phyloP scores from a whole-genome alignment of 192 early-diverging fungal species.

The Podila epigama region DNA sequence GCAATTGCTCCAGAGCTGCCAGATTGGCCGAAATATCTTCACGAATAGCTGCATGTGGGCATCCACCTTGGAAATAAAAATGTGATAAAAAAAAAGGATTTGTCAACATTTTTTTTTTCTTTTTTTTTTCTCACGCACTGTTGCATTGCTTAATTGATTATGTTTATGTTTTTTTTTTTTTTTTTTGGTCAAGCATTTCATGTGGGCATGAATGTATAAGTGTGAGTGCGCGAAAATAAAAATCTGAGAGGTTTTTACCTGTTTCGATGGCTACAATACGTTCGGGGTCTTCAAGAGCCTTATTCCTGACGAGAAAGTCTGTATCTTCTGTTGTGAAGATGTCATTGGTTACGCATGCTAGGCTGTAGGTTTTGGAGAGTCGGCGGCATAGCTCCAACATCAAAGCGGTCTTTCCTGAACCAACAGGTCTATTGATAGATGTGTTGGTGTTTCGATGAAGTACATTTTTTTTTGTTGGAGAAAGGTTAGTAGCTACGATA shows the following conservation, averaged over 20 bases:
- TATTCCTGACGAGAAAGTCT: conserved; percentile 91
- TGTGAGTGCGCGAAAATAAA: too few relatives aligned
- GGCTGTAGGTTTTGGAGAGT: conserved; percentile 80
- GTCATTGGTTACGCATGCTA: conserved; percentile 96
- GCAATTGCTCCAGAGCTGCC: conserved; percentile 86
- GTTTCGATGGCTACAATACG: conserved; percentile 96
- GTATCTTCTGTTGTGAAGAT: conserved; percentile 98
- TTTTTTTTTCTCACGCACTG: too few relatives aligned
- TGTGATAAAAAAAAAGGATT: not conserved
- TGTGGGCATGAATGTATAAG: too few relatives aligned
- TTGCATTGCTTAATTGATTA: too few relatives aligned
- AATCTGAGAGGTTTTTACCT: too few relatives aligned
- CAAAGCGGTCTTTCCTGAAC: conserved; percentile 93
- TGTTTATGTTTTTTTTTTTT: too few relatives aligned
- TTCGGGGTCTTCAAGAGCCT: conserved; percentile 81
- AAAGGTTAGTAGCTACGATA: too few relatives aligned
- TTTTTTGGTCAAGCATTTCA: too few relatives aligned
- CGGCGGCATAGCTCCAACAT: conserved; percentile 89
- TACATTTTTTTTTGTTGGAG: too few relatives aligned
- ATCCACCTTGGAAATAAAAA: conserved; percentile 58
- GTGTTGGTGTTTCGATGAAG: not conserved
- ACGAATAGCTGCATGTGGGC: conserved; percentile 94
- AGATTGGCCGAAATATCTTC: conserved; percentile 97
- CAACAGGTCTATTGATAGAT: conserved; percentile 80
- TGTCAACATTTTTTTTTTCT: not conserved